Conservation (phyloP, 2,329 filamentous ascomycete genomes). For the Penicillium sumatraense region DNA sequence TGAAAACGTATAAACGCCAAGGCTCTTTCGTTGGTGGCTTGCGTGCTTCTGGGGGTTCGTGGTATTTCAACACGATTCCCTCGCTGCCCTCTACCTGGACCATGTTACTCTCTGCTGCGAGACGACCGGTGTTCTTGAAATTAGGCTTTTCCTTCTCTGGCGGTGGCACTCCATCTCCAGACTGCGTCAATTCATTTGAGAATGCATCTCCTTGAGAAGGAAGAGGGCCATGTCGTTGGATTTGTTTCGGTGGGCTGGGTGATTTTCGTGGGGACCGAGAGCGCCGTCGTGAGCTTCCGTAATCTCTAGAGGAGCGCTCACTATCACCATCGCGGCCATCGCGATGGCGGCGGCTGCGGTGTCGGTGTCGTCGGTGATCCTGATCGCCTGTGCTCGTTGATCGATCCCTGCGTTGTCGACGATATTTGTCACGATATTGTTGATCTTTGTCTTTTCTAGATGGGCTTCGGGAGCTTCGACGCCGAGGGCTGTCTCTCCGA, state of each 20-base stretch:
- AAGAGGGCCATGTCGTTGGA: constrained; percentile 46
- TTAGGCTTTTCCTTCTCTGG: constrained; percentile 78
- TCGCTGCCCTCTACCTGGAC: constrained; percentile 65
- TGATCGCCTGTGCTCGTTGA: constrained; percentile 28
- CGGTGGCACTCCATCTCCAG: constrained; percentile 32
- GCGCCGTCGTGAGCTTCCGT: constrained; percentile 28
- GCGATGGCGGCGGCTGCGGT: constrained; percentile 33
- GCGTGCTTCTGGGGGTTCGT: constrained; percentile 90
- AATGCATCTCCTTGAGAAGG: constrained; percentile 54
- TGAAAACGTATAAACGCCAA: constrained; percentile 95
- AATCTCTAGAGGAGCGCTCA: constrained; percentile 27
- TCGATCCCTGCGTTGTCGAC: constrained; percentile 30
- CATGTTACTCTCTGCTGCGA: constrained; percentile 87
- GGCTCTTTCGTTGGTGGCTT: constrained; percentile 77
- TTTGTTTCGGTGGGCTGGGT: constrained; percentile 31
- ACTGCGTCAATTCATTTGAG: constrained; percentile 31
- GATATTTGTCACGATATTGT: constrained; percentile 26
- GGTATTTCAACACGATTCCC: constrained; percentile 83
- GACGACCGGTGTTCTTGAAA: constrained; percentile 75
- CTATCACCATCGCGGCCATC: constrained; percentile 30
- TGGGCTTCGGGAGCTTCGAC: constrained; percentile 33
- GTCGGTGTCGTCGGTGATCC: constrained; percentile 32
- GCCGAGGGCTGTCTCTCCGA: constrained; percentile 28
- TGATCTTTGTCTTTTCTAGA: constrained; percentile 23
- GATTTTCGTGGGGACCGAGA: constrained; percentile 35